Evolutionary conservation across 805 yeast species (phyloP), one percentile per base, ranked within the genome.

Genomic region (Saccharomycopsis synnaedendra): DNA sequence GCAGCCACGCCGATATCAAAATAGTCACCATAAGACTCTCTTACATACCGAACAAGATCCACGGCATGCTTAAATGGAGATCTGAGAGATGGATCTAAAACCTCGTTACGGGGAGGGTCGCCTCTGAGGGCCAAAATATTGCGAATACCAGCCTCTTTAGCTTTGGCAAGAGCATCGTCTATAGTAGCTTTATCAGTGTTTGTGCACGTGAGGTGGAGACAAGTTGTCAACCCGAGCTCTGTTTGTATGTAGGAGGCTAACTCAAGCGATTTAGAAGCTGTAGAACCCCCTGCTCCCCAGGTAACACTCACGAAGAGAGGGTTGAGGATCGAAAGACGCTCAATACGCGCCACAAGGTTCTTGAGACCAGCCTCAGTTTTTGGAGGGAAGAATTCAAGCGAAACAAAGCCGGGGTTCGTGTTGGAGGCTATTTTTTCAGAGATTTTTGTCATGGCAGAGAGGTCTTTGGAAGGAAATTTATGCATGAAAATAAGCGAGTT

Each of bases 251-350:
- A 73, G 29, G 76, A 69, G 1, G 96, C 96, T 49, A 93, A 69
- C 41, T 85, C 90, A 50, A 93, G 64, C 0, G 96, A 85, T 66
- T 87, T 88, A 43, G 77, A 82, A 42, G 90, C 78, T 6, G 97
- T 87, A 4, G 95, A 80, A 3, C 98, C 98, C 39, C 97, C 97
- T 4, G 98, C 97, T 34, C 97, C 98, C 97, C 97, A 93, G 0
- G 99, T 93, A 9, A 93, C 83, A 3, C 96, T 86, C 47, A 90
- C 81, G 61, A 93, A 94, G 10, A 82, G 67, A 3, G 97, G 97
- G 48, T 88, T 89, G 53, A 93, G 66, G 3, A 83, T 82, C 54
- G 85, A 78, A 89, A 93, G 82, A 58, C 99, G 80, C 58, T 78
- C 78, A 65, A 93, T 76, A 64, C 99, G 82, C 32, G 89, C 87